phyloP scores from a whole-genome alignment of 257 asterid species.

The Agastache rugosa region DNA sequence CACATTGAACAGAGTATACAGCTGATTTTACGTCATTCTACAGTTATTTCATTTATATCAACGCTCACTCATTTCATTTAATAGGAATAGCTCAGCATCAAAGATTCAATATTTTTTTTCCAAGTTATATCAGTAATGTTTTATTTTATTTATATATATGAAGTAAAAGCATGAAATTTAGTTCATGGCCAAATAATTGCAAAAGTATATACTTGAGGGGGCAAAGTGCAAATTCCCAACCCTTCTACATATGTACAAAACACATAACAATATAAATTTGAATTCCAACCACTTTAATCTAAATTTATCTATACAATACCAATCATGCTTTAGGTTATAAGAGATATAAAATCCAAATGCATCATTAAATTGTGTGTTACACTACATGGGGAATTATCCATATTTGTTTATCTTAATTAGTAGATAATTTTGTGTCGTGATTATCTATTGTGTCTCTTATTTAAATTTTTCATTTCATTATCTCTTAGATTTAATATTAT shows the following conservation, averaged over 20 bases:
- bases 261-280: not conserved
- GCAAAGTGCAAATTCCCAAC: not conserved
- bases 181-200: not conserved
- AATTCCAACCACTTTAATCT: conserved; percentile 12
- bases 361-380: conserved; percentile 7
- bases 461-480: not conserved
- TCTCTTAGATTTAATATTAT: not conserved
- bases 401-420: not conserved
- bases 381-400: not conserved
- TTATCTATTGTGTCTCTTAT: not conserved
- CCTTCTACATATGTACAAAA: conserved; percentile 1
- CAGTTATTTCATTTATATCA: no score
- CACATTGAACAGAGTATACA: no score
- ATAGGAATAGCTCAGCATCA: no score
- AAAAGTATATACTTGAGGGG: not conserved
- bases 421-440: not conserved
- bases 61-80: no score
- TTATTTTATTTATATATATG: not conserved
- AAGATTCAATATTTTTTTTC: not conserved
- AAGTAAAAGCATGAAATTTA: not conserved
- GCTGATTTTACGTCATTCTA: no score
- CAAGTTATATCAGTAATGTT: not conserved
- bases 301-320: not conserved
- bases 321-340: conserved; percentile 11
- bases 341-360: not conserved